Evolutionary conservation across 768 basidiomycete species (phyloP).

Genomic region (Termitomyces sp.): DNA sequence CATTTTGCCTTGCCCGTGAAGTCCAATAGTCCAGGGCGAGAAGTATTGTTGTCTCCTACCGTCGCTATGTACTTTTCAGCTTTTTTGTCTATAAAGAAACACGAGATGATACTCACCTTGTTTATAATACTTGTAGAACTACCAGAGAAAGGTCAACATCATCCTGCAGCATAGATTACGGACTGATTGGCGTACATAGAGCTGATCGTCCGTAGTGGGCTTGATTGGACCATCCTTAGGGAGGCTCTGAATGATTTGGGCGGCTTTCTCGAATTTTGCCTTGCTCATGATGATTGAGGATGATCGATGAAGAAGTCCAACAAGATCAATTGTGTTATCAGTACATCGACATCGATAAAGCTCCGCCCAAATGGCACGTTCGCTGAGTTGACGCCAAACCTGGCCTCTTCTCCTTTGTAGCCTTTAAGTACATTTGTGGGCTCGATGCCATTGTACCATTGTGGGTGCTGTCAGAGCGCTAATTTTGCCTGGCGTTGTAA

Average conservation of each 20-base stretch:
- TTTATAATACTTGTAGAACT: conserved; percentile 97
- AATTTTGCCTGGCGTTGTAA: background rate
- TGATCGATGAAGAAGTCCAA: conserved; percentile 2
- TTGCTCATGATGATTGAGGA: conserved; percentile 49
- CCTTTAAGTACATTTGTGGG: background rate
- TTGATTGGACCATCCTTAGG: conserved; percentile 81
- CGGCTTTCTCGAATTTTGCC: conserved; percentile 75
- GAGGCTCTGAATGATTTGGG: conserved; percentile 58
- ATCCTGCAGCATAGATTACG: conserved; percentile 8
- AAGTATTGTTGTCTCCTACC: conserved; percentile 65
- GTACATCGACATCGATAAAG: conserved; percentile 17
- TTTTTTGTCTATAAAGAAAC: background rate
- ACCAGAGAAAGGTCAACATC: conserved; percentile 10
- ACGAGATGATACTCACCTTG: conserved; percentile 52
- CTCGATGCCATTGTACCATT: background rate
- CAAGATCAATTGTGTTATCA: conserved; percentile 5
- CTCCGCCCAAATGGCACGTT: conserved; percentile 14
- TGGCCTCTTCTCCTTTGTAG: background rate
- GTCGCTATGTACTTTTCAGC: conserved; percentile 43
- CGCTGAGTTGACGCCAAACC: background rate
- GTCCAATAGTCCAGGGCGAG: conserved; percentile 73
- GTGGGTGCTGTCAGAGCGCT: background rate
- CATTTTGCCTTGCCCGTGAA: conserved; percentile 91
- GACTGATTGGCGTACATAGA: conserved; percentile 55
- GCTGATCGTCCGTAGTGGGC: conserved; percentile 70